phyloP scores from a whole-genome alignment of 1,284 basidiomycete genomes.

The Baeospora myosura region DNA sequence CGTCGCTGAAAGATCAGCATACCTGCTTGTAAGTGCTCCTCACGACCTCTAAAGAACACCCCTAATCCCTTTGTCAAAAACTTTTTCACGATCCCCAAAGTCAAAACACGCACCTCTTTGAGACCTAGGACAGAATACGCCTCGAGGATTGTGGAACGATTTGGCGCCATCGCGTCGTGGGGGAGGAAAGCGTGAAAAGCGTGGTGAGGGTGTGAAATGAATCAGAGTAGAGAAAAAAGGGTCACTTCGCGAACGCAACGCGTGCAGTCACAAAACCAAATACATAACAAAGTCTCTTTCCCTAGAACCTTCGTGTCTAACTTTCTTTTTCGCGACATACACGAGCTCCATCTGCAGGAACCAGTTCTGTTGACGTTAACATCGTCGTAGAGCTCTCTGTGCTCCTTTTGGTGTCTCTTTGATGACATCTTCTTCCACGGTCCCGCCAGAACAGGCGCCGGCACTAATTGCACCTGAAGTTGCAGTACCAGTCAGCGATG shows the following conservation, averaged over 20 bases:
- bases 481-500: too few relatives aligned
- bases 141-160: constrained; percentile 31
- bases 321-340: too few relatives aligned
- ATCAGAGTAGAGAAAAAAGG: too few relatives aligned
- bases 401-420: too few relatives aligned
- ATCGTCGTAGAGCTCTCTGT: too few relatives aligned
- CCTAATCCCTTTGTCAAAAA: constrained; percentile 35
- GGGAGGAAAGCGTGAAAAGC: constrained; percentile 10
- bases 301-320: background rate
- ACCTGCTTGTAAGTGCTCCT: constrained; percentile 65
- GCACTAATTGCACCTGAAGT: too few relatives aligned
- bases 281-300: constrained; percentile 1
- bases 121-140: constrained; percentile 54
- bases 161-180: constrained; percentile 27
- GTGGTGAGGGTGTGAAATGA: constrained; percentile 10
- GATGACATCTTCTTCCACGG: too few relatives aligned
- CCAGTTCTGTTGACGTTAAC: too few relatives aligned
- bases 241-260: too few relatives aligned
- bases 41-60: constrained; percentile 51
- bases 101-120: constrained; percentile 36
- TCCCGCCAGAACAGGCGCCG: too few relatives aligned
- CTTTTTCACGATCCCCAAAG: background rate
- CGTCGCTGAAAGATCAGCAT: constrained; percentile 8
- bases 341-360: too few relatives aligned
- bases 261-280: too few relatives aligned